phyloP scores from a whole-genome alignment of 495 filamentous ascomycete species.

The Geoglossum glabrum region DNA sequence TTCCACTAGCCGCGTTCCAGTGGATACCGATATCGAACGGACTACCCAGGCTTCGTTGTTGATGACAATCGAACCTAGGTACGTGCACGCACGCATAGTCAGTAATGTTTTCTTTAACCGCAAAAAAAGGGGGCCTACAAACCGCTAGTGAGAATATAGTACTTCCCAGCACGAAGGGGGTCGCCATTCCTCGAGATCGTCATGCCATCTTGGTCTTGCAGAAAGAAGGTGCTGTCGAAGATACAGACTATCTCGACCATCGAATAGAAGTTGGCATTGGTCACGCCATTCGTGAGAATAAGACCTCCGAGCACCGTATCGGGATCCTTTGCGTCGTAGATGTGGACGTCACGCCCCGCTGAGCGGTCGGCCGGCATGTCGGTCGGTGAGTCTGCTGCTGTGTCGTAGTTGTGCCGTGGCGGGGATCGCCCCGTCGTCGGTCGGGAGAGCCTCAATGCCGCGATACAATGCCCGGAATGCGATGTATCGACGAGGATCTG shows the following conservation, averaged over 20 bases:
- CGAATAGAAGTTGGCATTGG: slow-evolving; percentile 19
- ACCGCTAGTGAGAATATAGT: slow-evolving; percentile 15
- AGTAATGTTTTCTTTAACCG: not conserved
- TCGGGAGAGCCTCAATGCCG: no score
- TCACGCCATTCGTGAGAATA: slow-evolving; percentile 17
- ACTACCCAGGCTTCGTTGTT: not conserved
- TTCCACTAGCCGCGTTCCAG: slow-evolving; percentile 10
- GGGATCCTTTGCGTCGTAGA: slow-evolving; percentile 16
- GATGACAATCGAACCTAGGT: not conserved
- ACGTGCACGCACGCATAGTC: not conserved
- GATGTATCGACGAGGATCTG: no score
- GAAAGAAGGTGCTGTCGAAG: slow-evolving; percentile 10
- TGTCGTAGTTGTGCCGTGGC: no score
- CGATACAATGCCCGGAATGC: no score
- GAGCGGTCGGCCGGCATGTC: slow-evolving; percentile 15
- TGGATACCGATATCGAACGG: slow-evolving; percentile 6
- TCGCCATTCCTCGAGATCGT: slow-evolving; percentile 13
- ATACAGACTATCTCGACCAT: slow-evolving; percentile 18
- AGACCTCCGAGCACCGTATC: slow-evolving; percentile 14
- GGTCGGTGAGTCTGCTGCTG: no score
- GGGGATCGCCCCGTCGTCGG: no score
- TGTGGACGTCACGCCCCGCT: slow-evolving; percentile 14
- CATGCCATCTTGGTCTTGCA: slow-evolving; percentile 13
- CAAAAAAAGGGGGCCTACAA: slow-evolving; percentile 5
- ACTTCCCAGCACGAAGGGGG: slow-evolving; percentile 15